phyloP scores from a whole-genome alignment of 2,329 filamentous ascomycete species.

The Myriangium duriaei region DNA sequence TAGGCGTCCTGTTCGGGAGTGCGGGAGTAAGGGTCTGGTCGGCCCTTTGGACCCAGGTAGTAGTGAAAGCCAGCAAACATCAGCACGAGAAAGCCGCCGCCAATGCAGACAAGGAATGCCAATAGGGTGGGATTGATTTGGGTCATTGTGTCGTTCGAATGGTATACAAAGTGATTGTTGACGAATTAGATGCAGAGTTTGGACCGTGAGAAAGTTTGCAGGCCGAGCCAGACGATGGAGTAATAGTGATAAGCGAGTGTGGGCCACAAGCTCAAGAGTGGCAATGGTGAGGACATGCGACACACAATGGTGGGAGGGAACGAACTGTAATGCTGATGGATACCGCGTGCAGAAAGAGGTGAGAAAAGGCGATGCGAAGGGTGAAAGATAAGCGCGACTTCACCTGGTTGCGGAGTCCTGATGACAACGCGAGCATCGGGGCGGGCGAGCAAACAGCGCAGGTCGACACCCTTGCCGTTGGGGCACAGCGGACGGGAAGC shows the following conservation, averaged over 20 bases:
- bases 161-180: too few species aligned
- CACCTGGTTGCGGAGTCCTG: not conserved
- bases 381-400: not conserved
- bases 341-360: too few species aligned
- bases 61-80: conserved; percentile 7
- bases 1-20: conserved; percentile 6
- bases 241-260: not conserved
- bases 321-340: too few species aligned
- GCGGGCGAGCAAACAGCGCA: not conserved
- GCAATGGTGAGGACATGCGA: not conserved
- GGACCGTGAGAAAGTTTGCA: not conserved
- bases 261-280: not conserved
- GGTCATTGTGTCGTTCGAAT: not conserved
- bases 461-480: not conserved
- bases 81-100: conserved; percentile 7
- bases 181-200: not conserved
- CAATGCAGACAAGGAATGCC: conserved; percentile 4
- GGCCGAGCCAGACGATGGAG: not conserved
- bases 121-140: conserved; percentile 1
- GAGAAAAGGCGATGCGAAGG: not conserved
- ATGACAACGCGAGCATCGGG: not conserved
- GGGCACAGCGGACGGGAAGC: not conserved
- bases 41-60: not conserved
- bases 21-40: conserved; percentile 1
- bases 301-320: not conserved